Conservation (phyloP, 371 early-diverging fungal species). For the Gilbertella persicaria region DNA sequence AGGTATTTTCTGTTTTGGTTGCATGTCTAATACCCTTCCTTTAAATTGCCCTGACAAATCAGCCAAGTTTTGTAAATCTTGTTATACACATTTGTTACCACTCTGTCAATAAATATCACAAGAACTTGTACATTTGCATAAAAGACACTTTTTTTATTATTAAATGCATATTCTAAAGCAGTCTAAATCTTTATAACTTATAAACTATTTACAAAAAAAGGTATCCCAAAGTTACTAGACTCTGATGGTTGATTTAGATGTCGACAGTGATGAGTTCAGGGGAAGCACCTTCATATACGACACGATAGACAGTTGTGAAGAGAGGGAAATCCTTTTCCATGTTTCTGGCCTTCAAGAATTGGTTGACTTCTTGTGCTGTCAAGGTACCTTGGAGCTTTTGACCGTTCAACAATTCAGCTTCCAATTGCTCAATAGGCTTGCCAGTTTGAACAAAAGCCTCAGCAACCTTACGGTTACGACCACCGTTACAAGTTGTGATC, state of each 20-base stretch:
- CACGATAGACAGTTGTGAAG: conserved; percentile 85
- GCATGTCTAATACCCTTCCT: conserved; percentile 26
- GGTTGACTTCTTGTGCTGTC: conserved; percentile 88
- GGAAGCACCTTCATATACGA: conserved; percentile 76
- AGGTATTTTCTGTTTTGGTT: conserved; percentile 36
- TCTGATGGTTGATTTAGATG: conserved; percentile 35
- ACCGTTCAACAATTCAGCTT: conserved; percentile 88
- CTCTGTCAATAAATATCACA: conserved; percentile 2
- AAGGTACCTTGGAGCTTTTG: conserved; percentile 98
- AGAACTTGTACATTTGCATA: not conserved
- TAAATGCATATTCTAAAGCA: not conserved
- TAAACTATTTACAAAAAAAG: conserved; percentile 14
- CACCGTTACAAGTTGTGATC: conserved; percentile 93
- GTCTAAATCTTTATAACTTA: not conserved
- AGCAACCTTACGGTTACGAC: conserved; percentile 91
- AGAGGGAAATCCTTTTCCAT: conserved; percentile 77
- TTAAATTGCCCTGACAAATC: conserved; percentile 35
- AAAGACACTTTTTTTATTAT: not conserved
- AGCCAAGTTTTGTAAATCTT: conserved; percentile 36
- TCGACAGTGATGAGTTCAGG: conserved; percentile 59
- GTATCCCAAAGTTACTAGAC: conserved; percentile 3
- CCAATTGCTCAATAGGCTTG: conserved; percentile 84
- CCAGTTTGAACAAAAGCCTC: conserved; percentile 85
- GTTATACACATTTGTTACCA: conserved; percentile 12
- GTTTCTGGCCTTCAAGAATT: conserved; percentile 69